These are phyloP conservation scores for Tolypocladium inflatum DNA, from an alignment of 2,329 filamentous ascomycete genomes.

Conservation along the genomic window DNA sequence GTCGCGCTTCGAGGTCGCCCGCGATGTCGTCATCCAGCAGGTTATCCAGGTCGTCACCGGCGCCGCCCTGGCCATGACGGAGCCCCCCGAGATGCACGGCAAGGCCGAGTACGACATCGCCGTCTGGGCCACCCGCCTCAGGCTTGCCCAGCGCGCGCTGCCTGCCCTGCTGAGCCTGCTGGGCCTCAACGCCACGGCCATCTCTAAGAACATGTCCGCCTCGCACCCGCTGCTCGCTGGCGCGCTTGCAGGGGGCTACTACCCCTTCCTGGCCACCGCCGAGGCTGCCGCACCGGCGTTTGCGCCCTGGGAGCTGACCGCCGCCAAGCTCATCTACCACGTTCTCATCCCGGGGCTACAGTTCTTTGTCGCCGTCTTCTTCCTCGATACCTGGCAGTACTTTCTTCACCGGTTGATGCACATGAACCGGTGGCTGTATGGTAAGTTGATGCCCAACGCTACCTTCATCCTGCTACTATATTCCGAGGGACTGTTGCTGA, in stretches of 20 bases:
- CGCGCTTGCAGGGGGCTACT: conserved; percentile 69
- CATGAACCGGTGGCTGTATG: conserved; percentile 93
- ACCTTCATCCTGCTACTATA: not conserved
- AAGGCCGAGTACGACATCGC: conserved; percentile 80
- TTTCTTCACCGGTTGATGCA: conserved; percentile 96
- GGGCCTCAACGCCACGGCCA: conserved; percentile 64
- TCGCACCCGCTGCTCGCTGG: conserved; percentile 68
- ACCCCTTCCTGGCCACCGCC: conserved; percentile 56
- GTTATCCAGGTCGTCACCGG: conserved; percentile 74
- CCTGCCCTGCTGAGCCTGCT: conserved; percentile 60
- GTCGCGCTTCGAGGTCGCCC: conserved; percentile 72
- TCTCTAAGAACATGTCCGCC: conserved; percentile 66
- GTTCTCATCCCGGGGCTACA: conserved; percentile 66
- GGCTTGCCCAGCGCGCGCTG: conserved; percentile 68
- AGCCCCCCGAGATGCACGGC: conserved; percentile 64
- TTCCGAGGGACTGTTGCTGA: conserved; percentile 22
- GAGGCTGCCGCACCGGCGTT: conserved; percentile 61
- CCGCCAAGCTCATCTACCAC: conserved; percentile 75
- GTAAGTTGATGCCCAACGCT: conserved; percentile 41
- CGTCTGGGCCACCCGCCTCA: conserved; percentile 77
- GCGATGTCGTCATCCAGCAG: conserved; percentile 89
- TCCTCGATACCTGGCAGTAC: conserved; percentile 97
- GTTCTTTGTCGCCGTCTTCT: conserved; percentile 60
- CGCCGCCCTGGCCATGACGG: conserved; percentile 57
- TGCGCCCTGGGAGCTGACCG: conserved; percentile 68